Conservation (phyloP, 1,139 yeast species). For the Candida pseudoviswanathii region DNA sequence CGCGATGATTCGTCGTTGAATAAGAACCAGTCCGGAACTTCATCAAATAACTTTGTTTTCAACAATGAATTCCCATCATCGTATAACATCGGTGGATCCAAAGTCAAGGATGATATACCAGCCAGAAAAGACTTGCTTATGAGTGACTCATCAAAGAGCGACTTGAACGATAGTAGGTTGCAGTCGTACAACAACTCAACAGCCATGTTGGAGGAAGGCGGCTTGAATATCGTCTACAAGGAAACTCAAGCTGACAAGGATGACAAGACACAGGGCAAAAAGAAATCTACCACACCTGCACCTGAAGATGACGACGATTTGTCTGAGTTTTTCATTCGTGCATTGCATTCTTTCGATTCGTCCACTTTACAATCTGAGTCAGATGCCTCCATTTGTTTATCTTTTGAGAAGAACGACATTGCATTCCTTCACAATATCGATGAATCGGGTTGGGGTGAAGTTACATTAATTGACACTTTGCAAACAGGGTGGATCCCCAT, state of each 20-base stretch:
- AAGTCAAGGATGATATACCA: conserved; percentile 30
- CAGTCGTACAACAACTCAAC: conserved; percentile 16
- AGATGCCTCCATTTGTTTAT: conserved; percentile 78
- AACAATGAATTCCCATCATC: conserved; percentile 12
- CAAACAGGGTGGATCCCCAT: conserved; percentile 96
- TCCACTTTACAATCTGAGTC: conserved; percentile 61
- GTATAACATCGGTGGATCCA: conserved; percentile 22
- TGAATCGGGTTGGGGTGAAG: conserved; percentile 98
- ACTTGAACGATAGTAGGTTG: conserved; percentile 20
- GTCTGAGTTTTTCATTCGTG: conserved; percentile 54
- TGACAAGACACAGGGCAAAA: conserved; percentile 3
- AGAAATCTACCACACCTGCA: background rate
- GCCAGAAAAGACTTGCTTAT: conserved; percentile 33
- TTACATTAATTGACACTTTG: conserved; percentile 68
- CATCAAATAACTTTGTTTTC: conserved; percentile 10
- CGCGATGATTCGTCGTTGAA: background rate
- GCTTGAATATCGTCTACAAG: conserved; percentile 14
- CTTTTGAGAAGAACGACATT: conserved; percentile 77
- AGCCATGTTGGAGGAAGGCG: conserved; percentile 11
- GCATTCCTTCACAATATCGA: conserved; percentile 90
- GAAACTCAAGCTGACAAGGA: conserved; percentile 23
- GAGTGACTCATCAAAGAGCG: conserved; percentile 13
- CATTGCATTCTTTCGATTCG: conserved; percentile 81
- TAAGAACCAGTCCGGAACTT: conserved; percentile 3
- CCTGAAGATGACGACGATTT: conserved; percentile 38